phyloP scores from a whole-genome alignment of 371 early-diverging fungal species.

The Mucor velutinosus region DNA sequence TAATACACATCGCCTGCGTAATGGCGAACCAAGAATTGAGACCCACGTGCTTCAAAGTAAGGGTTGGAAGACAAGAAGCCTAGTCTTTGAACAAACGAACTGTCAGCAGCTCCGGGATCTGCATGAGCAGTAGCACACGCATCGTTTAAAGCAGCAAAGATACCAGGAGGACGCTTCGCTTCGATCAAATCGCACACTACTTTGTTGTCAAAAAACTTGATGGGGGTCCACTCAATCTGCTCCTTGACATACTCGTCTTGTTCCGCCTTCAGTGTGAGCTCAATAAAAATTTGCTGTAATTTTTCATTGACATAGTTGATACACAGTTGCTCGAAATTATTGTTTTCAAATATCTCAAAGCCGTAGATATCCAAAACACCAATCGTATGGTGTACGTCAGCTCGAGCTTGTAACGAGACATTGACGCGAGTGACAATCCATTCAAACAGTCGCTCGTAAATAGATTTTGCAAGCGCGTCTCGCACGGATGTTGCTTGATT shows the following conservation, averaged over 20 bases:
- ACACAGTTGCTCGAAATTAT: slow-evolving; percentile 99
- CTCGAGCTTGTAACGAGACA: slow-evolving; percentile 70
- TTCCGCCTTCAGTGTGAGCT: slow-evolving; percentile 95
- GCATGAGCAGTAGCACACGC: slow-evolving; percentile 92
- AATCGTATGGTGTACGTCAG: slow-evolving; percentile 71
- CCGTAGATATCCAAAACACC: slow-evolving; percentile 98
- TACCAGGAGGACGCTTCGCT: slow-evolving; percentile 90
- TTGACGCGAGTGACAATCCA: slow-evolving; percentile 91
- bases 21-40: slow-evolving; percentile 88
- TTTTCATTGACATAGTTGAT: slow-evolving; percentile 99
- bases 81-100: slow-evolving; percentile 80
- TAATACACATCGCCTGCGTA: slow-evolving; percentile 97
- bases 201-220: slow-evolving; percentile 99
- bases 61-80: slow-evolving; percentile 71
- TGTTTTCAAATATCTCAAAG: slow-evolving; percentile 95
- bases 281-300: slow-evolving; percentile 99
- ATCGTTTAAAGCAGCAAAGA: slow-evolving; percentile 95
- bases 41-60: slow-evolving; percentile 80
- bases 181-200: slow-evolving; percentile 97
- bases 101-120: slow-evolving; percentile 85
- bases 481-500: slow-evolving; percentile 80
- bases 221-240: slow-evolving; percentile 99
- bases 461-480: slow-evolving; percentile 85
- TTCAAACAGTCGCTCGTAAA: slow-evolving; percentile 85
- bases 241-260: slow-evolving; percentile 97